Base-by-base conservation (phyloP, 257 asterid species). In the Lavandula angustifolia region DNA sequence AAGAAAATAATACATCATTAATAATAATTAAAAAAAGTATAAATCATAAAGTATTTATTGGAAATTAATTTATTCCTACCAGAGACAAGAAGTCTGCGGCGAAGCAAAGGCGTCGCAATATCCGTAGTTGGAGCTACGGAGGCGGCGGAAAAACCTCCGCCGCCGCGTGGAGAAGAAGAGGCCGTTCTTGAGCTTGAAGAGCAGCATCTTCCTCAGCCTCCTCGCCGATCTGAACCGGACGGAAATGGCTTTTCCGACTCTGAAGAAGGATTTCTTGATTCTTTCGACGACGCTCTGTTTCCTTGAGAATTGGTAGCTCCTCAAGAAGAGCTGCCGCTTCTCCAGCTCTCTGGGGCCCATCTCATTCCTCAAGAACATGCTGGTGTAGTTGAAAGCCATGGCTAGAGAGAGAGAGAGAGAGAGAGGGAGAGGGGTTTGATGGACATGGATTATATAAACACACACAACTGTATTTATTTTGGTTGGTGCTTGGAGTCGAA, bases 271-370 rank as follows among this genome's bases (percentile, higher is more conserved):
- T 27, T 59, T 82, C 60, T 78, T 84, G 12, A 88, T 74, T 69
- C 79, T 84, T 60, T 81, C 87, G 0, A 64, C 16, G 6, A 84
- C 62, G 49, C 82, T 86, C 80, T 73, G 81, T 74, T 88, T 91
- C 73, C 98, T 68, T 18, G 94, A 81, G 46, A 91, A 91, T 29
- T 79, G 95, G 60, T 91, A 91, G 80, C 98, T 91, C 73, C 95
- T 79, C 84, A 91, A 69, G 72, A 91, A 91, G 38, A 91, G 62
- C 74, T 79, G 96, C 76, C 98, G 68, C 72, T 91, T 91, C 66
- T 86, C 94, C 70, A 81, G 57, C 40, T 80, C 95, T 7, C 72
- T 68, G 73, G 76, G 73, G 46, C 79, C 86, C 62, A 55, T 60
- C 32, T 76, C 75, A 44, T 67, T 76, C 47, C 82, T 60, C 59